phyloP scores from a whole-genome alignment of 768 basidiomycete genomes.

The Suillus hirtellus region DNA sequence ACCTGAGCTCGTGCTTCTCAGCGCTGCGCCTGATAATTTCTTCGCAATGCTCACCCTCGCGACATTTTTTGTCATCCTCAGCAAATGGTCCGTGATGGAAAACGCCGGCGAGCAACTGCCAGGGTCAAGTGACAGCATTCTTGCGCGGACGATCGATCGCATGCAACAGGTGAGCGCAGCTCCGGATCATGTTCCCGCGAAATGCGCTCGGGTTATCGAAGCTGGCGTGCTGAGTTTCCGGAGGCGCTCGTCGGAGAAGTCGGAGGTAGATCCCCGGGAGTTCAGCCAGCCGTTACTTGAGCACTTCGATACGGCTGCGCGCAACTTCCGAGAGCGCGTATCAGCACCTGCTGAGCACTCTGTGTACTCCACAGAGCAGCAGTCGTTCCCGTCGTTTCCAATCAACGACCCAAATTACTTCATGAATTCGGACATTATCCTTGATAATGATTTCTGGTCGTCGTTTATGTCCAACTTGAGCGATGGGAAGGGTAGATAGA shows the following conservation, averaged over 20 bases:
- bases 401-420: conserved; percentile 33
- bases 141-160: conserved; percentile 37
- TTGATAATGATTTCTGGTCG: conserved; percentile 45
- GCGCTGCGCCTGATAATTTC: conserved; percentile 42
- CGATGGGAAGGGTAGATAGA: conserved; percentile 20
- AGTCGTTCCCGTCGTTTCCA: conserved; percentile 23
- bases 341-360: conserved; percentile 6
- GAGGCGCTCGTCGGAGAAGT: conserved; percentile 27
- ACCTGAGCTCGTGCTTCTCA: conserved; percentile 36
- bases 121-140: conserved; percentile 39
- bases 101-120: conserved; percentile 34
- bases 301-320: conserved; percentile 24
- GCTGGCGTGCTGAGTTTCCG: conserved; percentile 33
- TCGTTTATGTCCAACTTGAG: conserved; percentile 40
- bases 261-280: conserved; percentile 22
- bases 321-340: conserved; percentile 20
- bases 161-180: conserved; percentile 36
- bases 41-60: conserved; percentile 45
- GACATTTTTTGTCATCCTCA: conserved; percentile 42
- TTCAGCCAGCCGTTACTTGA: conserved; percentile 20
- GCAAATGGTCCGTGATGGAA: conserved; percentile 43
- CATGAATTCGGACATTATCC: conserved; percentile 39
- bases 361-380: conserved; percentile 11
- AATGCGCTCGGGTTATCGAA: conserved; percentile 43
- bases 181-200: conserved; percentile 42